Base-by-base conservation (phyloP, 805 yeast genomes). In the Sugiyamaella floridensis region DNA sequence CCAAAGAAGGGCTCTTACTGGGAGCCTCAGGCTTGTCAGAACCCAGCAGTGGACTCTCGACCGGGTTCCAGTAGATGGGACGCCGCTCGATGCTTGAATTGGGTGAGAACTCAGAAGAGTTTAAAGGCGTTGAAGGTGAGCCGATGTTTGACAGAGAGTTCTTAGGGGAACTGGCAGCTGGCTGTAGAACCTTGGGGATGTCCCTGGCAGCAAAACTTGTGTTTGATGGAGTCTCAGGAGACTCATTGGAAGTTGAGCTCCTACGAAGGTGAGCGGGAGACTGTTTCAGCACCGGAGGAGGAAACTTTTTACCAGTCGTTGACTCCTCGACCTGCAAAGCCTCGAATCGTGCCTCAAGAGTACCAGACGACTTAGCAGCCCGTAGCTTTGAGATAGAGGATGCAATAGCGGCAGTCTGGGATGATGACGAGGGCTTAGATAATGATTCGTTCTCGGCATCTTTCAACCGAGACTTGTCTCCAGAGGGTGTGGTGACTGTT, bases 31-130 rank as follows among this genome's bases (percentile, higher is more conserved):
- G 37, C 14, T 15, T n/a, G 9, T 5, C 19, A 19, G 37, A 10
- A 16, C 26, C 29, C 19, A 49, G 19, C n/a, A 43, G 32, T 1
- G 52, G 52, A 34, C 48, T 49, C 43, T 29, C 29, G 12, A 32
- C 11, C 11, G 29, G 32, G 12, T 49, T 41, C 19, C 45, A 47
- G 20, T 49, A 49, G 14, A 45, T 19, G 6, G 52, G 43, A 5
- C 47, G 43, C 41, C 48, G 29, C 18, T 32, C 52, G 5, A 16
- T 18, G 37, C 37, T 19, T 4, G 48, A 4, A 15, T 18, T 15
- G 16, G 48, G 8, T 2, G 48, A 45, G 8, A 20, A 15, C 12
- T 44, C 47, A n/a, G 12, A 14, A 4, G 37, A 8, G 37, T 32
- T 32, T 10, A 8, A 10, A 11, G 18, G 43, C 11, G 47, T 19